Conservation (phyloP, 495 filamentous ascomycete genomes). For the Usnea hakonensis region DNA sequence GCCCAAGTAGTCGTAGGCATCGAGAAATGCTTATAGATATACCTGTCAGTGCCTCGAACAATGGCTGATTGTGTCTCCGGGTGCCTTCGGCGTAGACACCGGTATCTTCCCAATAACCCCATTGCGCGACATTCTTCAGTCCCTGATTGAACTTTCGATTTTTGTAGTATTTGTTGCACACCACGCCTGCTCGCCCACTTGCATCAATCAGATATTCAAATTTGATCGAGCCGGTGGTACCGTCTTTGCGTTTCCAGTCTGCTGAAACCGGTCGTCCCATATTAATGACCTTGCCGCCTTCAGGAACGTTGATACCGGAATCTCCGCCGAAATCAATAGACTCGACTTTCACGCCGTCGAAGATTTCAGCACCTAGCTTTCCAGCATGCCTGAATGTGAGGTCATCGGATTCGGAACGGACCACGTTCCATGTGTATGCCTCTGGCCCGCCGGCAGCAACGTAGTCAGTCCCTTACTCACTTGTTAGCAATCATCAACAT, state of each 20-base stretch:
- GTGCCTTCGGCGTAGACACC: slow-evolving; percentile 25
- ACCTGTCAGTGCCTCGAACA: slow-evolving; percentile 34
- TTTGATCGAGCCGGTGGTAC: slow-evolving; percentile 29
- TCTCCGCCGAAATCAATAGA: slow-evolving; percentile 30
- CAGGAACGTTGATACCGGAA: background rate
- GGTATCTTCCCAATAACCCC: slow-evolving; percentile 35
- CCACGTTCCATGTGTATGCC: slow-evolving; percentile 44
- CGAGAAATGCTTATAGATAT: too few relatives aligned
- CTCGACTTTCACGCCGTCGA: slow-evolving; percentile 39
- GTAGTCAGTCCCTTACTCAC: slow-evolving; percentile 42
- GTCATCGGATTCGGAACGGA: slow-evolving; percentile 46
- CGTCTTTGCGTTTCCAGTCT: slow-evolving; percentile 37
- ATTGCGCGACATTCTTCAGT: slow-evolving; percentile 34
- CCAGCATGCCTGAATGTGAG: slow-evolving; percentile 45
- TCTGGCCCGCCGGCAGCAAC: slow-evolving; percentile 36
- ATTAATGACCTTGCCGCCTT: slow-evolving; percentile 16
- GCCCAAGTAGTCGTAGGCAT: too few relatives aligned
- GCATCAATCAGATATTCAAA: slow-evolving; percentile 37
- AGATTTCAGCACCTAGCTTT: slow-evolving; percentile 38
- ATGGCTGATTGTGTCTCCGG: slow-evolving; percentile 24
- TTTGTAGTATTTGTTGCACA: slow-evolving; percentile 36
- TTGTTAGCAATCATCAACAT: background rate
- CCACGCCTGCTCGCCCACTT: slow-evolving; percentile 31
- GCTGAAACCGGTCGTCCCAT: slow-evolving; percentile 42
- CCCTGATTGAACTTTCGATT: slow-evolving; percentile 33